phyloP scores from a whole-genome alignment of 371 early-diverging fungal species.

The Sporodiniella umbellata region DNA sequence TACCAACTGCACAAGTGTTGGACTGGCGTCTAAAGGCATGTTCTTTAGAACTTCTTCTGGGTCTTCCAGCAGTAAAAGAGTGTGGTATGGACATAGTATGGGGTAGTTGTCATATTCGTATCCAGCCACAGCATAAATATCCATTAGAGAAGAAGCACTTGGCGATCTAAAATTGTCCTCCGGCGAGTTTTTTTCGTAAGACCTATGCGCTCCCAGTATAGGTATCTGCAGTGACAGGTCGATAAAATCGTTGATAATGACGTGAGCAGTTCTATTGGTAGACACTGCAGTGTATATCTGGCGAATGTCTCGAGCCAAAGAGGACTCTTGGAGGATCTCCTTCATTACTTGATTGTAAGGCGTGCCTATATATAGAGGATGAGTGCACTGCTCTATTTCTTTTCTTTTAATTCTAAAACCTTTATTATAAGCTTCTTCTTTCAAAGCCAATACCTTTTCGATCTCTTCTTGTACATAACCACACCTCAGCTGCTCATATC shows the following conservation, averaged over 20 bases:
- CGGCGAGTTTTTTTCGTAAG: not conserved
- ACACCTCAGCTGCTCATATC: constrained; percentile 79
- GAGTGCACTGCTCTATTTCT: not conserved
- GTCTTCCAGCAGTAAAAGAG: constrained; percentile 78
- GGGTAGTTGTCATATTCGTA: constrained; percentile 71
- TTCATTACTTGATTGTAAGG: constrained; percentile 39
- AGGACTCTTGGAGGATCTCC: constrained; percentile 40
- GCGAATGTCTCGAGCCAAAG: constrained; percentile 57
- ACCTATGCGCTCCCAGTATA: constrained; percentile 17
- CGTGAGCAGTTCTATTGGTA: constrained; percentile 55
- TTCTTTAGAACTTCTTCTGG: constrained; percentile 78
- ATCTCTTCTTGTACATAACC: constrained; percentile 78
- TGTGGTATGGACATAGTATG: constrained; percentile 81
- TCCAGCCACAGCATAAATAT: constrained; percentile 48
- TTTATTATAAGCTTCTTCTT: constrained; percentile 56
- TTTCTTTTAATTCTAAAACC: constrained; percentile 7
- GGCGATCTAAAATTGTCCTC: not conserved
- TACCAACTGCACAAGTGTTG: constrained; percentile 79
- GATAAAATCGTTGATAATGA: constrained; percentile 75
- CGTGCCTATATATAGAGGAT: constrained; percentile 14
- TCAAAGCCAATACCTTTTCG: constrained; percentile 64
- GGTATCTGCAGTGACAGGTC: constrained; percentile 76
- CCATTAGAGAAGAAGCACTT: constrained; percentile 27
- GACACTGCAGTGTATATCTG: constrained; percentile 62
- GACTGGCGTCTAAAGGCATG: constrained; percentile 81